Conservation (phyloP, 2,329 filamentous ascomycete genomes). For the Aspergillus calidoustus region DNA sequence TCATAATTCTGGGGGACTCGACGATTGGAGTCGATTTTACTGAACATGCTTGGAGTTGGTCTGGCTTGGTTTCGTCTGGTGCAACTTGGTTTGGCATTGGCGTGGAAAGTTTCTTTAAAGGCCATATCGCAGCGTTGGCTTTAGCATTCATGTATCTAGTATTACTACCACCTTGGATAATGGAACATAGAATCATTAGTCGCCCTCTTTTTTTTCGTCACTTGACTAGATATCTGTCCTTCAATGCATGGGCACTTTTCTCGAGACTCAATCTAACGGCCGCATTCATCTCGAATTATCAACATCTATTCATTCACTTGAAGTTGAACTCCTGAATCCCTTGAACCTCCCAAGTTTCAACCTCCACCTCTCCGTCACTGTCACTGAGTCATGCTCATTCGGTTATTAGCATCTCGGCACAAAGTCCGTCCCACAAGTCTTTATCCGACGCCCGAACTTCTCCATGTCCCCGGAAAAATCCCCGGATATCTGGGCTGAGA, state of each 20-base stretch:
- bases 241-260: neutral
- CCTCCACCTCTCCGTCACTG: too few species aligned
- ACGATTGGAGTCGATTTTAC: neutral
- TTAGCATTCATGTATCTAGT: neutral
- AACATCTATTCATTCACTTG: too few species aligned
- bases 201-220: neutral
- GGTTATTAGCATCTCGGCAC: too few species aligned
- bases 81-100: neutral
- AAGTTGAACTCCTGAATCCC: too few species aligned
- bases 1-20: conserved; percentile 1
- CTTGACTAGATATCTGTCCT: neutral
- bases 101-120: neutral
- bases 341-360: too few species aligned
- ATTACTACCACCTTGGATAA: neutral
- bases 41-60: neutral
- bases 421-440: too few species aligned
- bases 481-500: too few species aligned
- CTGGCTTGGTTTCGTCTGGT: neutral
- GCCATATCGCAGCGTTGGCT: neutral
- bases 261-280: too few species aligned
- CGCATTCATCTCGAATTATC: too few species aligned
- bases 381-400: too few species aligned
- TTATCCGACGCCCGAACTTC: too few species aligned
- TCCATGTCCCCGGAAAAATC: too few species aligned
- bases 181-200: neutral